A percentile compares a stretch with the other conserved stretches of the same genome.
These are phyloP conservation scores for Aspergillus pseudotamarii DNA, from an alignment of 2,329 filamentous ascomycete genomes.

Conservation along the genomic window DNA sequence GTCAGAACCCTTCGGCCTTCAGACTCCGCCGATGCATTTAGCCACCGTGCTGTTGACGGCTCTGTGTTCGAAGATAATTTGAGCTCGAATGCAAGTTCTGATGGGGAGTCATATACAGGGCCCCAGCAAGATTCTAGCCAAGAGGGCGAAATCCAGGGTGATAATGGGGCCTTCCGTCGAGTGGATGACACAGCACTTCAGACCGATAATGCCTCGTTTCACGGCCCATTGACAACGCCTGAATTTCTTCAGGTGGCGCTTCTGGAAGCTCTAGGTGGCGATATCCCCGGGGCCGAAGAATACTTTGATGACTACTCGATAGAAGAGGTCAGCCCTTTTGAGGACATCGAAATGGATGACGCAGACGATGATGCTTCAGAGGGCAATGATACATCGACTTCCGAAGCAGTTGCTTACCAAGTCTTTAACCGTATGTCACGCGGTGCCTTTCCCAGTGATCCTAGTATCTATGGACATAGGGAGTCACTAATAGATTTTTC, in stretches of 20 bases:
- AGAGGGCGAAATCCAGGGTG: slow-evolving; percentile 4
- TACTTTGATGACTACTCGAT: slow-evolving; percentile 19
- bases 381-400: slow-evolving; percentile 17
- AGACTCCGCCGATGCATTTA: slow-evolving; percentile 20
- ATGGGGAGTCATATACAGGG: slow-evolving; percentile 14
- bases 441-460: slow-evolving; percentile 11
- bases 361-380: slow-evolving; percentile 17
- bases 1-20: slow-evolving; percentile 9
- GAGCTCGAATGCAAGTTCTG: slow-evolving; percentile 17
- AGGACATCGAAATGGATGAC: slow-evolving; percentile 20
- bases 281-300: slow-evolving; percentile 21
- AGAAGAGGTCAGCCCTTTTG: slow-evolving; percentile 18
- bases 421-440: slow-evolving; percentile 23
- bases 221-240: slow-evolving; percentile 20
- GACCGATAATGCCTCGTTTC: slow-evolving; percentile 5
- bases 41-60: slow-evolving; percentile 23
- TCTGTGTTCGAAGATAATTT: slow-evolving; percentile 21
- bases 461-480: neutral
- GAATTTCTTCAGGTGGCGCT: slow-evolving; percentile 28
- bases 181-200: slow-evolving; percentile 7
- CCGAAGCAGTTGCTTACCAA: slow-evolving; percentile 16
- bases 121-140: slow-evolving; percentile 7
- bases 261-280: slow-evolving; percentile 26
- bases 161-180: slow-evolving; percentile 2
- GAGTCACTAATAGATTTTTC: slow-evolving; percentile 11